These are phyloP conservation scores for Moesziomyces sp. DNA, from an alignment of 1,284 basidiomycete genomes.

Conservation along the genomic window DNA sequence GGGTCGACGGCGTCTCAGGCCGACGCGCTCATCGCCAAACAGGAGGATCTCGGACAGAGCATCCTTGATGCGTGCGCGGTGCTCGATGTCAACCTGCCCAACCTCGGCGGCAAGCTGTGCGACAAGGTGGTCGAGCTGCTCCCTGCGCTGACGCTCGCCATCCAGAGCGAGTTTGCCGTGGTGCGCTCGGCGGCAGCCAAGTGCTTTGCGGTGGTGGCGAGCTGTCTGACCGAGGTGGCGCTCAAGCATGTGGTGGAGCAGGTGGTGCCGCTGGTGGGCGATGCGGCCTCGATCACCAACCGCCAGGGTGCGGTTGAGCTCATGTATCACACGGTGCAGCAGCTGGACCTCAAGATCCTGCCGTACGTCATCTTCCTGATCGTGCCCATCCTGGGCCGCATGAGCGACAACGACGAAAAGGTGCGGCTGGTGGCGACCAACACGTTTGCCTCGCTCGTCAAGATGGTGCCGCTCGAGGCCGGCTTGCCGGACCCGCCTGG, in stretches of 20 bases:
- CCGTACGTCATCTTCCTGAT: constrained; percentile 98
- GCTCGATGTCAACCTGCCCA: constrained; percentile 81
- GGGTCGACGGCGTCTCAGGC: constrained; percentile 71
- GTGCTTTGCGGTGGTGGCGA: constrained; percentile 87
- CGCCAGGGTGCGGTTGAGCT: constrained; percentile 88
- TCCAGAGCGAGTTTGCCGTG: constrained; percentile 86
- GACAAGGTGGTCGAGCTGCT: constrained; percentile 78
- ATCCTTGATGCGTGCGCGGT: constrained; percentile 93
- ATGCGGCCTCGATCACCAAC: constrained; percentile 80
- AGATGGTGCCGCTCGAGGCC: constrained; percentile 98
- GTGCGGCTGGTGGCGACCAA: constrained; percentile 92
- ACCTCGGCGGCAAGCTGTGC: constrained; percentile 79
- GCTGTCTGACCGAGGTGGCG: constrained; percentile 82
- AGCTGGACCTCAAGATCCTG: constrained; percentile 90
- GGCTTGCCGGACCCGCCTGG: constrained; percentile 93
- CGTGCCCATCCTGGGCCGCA: constrained; percentile 93
- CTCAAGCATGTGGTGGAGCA: constrained; percentile 89
- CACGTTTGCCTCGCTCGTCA: constrained; percentile 96
- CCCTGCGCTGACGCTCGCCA: constrained; percentile 78
- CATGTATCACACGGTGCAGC: constrained; percentile 88
- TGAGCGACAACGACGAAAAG: constrained; percentile 94
- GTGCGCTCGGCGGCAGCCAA: constrained; percentile 87
- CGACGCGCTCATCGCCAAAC: constrained; percentile 25
- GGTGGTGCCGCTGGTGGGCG: constrained; percentile 85
- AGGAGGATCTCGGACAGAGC: constrained; percentile 77